Percentiles rank a stretch among this genome's conserved stretches.
Evolutionary conservation across 2,329 filamentous ascomycete genomes (phyloP).

Genomic region (Paecilomyces niveus): DNA sequence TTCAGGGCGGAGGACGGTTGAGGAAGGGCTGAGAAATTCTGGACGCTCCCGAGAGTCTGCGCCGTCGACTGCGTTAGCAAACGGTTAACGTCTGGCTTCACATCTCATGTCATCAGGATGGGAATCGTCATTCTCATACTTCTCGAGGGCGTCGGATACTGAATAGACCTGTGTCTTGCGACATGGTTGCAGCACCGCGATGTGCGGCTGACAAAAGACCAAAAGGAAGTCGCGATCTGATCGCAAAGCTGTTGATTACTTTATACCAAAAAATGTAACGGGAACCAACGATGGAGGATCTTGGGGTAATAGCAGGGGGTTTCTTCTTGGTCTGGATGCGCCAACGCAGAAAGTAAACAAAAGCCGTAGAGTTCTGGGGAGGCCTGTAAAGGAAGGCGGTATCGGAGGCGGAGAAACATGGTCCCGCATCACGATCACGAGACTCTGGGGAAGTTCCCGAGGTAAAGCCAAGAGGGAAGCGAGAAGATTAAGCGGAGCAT

Average conservation of each 20-base stretch:
- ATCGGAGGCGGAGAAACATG: background rate
- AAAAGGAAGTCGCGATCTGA: background rate
- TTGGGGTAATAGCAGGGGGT: slow-evolving; percentile 5
- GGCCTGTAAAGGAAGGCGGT: slow-evolving; percentile 23
- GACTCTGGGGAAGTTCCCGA: slow-evolving; percentile 31
- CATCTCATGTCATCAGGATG: background rate
- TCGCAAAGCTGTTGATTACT: background rate
- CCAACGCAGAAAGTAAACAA: slow-evolving; percentile 28
- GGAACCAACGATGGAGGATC: background rate
- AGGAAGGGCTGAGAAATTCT: slow-evolving; percentile 75
- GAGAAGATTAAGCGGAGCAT: background rate
- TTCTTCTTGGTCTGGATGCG: background rate
- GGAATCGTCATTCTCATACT: slow-evolving; percentile 46
- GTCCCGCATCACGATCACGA: slow-evolving; percentile 5
- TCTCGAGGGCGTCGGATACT: slow-evolving; percentile 88
- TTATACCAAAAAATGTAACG: background rate
- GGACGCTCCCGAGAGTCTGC: slow-evolving; percentile 75
- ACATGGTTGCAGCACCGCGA: slow-evolving; percentile 52
- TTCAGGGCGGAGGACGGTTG: slow-evolving; percentile 92
- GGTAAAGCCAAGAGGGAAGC: slow-evolving; percentile 12
- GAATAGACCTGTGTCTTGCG: slow-evolving; percentile 80
- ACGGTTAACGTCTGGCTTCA: slow-evolving; percentile 1
- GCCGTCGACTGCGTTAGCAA: slow-evolving; percentile 12
- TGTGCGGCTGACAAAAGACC: slow-evolving; percentile 11
- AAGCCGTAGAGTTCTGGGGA: slow-evolving; percentile 15